Conservation (phyloP, 352 stramenopile species). For the Pythium scleroteichum region DNA sequence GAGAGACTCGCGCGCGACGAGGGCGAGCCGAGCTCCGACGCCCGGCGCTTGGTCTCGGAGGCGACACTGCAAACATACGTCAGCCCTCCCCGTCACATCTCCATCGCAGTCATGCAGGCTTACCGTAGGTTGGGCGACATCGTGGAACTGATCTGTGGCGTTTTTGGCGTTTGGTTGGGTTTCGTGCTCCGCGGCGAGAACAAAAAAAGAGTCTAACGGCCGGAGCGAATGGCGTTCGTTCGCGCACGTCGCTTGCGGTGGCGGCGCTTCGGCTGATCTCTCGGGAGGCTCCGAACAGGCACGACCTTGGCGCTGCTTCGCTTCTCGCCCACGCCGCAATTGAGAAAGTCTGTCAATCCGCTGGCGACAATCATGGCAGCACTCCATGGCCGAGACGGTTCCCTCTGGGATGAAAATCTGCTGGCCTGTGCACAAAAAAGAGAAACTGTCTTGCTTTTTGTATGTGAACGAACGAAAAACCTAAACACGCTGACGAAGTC, state of each 20-base stretch:
- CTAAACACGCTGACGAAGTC: constrained; percentile 20
- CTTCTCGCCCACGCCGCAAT: constrained; percentile 5
- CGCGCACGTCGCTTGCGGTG: too few relatives aligned
- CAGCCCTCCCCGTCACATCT: neutral
- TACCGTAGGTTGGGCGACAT: neutral
- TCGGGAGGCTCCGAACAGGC: neutral
- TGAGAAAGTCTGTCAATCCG: constrained; percentile 14
- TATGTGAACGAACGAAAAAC: constrained; percentile 20
- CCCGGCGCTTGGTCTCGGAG: neutral
- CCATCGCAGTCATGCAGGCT: neutral
- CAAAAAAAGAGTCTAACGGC: neutral
- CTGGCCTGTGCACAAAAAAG: constrained; percentile 17
- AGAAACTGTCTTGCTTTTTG: constrained; percentile 24
- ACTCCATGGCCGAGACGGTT: neutral
- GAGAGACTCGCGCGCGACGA: constrained; percentile 4
- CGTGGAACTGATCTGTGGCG: neutral
- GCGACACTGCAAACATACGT: neutral
- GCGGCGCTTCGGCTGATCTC: neutral
- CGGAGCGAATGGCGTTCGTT: too few relatives aligned
- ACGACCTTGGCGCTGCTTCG: neutral
- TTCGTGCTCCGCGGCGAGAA: neutral
- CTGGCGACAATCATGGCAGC: neutral
- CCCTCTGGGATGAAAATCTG: constrained; percentile 10
- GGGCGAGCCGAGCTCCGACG: neutral
- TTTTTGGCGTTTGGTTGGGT: neutral